Evolutionary conservation across 768 basidiomycete species (phyloP).

Genomic region (Lepiota subincarnata): DNA sequence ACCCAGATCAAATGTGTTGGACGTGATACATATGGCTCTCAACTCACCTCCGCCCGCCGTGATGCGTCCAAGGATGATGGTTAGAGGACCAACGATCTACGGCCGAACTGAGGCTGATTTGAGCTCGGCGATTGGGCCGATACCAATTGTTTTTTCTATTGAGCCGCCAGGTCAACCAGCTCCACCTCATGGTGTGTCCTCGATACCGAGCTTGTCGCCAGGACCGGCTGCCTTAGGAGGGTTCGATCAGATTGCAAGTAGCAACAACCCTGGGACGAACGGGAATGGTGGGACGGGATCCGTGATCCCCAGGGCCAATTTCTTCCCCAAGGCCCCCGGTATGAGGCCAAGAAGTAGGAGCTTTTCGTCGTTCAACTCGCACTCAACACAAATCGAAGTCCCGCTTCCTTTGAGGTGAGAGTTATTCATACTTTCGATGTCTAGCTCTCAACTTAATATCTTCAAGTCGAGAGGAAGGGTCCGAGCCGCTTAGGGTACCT

Average conservation of each 20-base stretch:
- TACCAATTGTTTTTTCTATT: slow-evolving; percentile 56
- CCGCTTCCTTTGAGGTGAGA: slow-evolving; percentile 5
- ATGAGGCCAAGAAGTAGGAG: slow-evolving; percentile 68
- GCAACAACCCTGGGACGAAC: not conserved
- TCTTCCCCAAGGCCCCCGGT: slow-evolving; percentile 52
- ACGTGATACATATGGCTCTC: slow-evolving; percentile 3
- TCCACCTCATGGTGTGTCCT: not conserved
- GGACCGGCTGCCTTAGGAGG: not conserved
- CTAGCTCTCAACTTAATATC: not conserved
- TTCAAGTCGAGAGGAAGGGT: slow-evolving; percentile 24
- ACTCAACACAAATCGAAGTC: slow-evolving; percentile 27
- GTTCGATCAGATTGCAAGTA: not conserved
- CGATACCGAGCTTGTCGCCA: not conserved
- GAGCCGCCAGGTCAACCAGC: slow-evolving; percentile 36
- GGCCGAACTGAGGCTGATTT: slow-evolving; percentile 54
- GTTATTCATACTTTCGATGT: not conserved
- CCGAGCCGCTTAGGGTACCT: slow-evolving; percentile 5
- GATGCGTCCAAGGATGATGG: not conserved
- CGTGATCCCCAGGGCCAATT: slow-evolving; percentile 55
- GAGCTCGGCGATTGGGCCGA: slow-evolving; percentile 44
- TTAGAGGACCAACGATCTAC: slow-evolving; percentile 53
- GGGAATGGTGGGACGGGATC: slow-evolving; percentile 11
- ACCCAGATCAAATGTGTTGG: slow-evolving; percentile 1
- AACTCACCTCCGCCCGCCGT: not conserved
- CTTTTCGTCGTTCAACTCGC: slow-evolving; percentile 64